Evolutionary conservation across 306 rosid species (phyloP), one percentile per base, ranked within the genome.

Genomic region (Hippophae tibetana): DNA sequence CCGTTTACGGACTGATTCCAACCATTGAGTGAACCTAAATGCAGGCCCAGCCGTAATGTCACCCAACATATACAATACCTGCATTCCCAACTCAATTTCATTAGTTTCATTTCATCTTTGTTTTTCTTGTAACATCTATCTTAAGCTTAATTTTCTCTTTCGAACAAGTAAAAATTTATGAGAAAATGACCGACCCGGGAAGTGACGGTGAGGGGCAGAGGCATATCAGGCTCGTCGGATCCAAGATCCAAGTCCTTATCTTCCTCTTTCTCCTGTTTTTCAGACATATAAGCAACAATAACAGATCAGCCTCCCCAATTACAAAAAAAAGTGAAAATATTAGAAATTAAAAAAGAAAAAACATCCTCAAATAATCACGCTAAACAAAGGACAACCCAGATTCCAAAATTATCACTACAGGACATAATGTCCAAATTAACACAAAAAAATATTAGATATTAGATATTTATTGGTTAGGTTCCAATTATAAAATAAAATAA

Each of bases 1-100:
- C 71, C 99, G 95, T 60, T 75, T 80, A 72, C 99, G 99, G 53
- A 92, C 90, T 85, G 84, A 74, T 58, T 85, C 88, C 70, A 92
- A 83, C 96, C 99, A 92, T 83, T 85, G 86, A 53, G 88, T 78
- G 84, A 92, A 79, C 63, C 75, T 80, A 72, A 76, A 79, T 63
- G 93, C 89, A 40, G 90, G 88, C 71, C 90, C 97, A 12, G 95
- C 56, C 47, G 95, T 47, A 42, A 88, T 76, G 73, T 88, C 99
- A 56, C 88, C 95, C 90, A 88, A 80, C 96, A 88, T 82, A 70
- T 81, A 86, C 81, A 85, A 76, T 25, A 59, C 86, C 98, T 92
- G 83, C 70, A 81, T 68, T 64, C n/a, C 53, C 73, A 57, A 43
- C 27, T 62, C 46, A 54, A 9, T 12, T 58, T 38, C 49, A 57